Conservation (phyloP, 192 early-diverging fungal species). For the Lobosporangium transversale region DNA sequence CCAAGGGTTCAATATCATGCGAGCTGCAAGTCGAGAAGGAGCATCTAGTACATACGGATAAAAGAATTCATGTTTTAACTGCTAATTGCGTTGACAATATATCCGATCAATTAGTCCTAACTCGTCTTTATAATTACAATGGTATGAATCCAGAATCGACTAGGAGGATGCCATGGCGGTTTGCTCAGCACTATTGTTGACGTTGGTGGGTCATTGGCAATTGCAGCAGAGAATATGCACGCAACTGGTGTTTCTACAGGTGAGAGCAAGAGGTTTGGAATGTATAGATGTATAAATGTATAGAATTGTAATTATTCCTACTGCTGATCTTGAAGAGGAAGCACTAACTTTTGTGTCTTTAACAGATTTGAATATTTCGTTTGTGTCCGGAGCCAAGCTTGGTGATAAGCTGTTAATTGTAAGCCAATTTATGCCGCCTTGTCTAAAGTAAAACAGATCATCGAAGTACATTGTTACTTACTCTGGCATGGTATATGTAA, state of each 20-base stretch:
- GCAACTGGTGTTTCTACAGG: slow-evolving; percentile 66
- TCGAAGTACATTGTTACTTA: too few species aligned
- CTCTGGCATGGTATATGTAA: too few species aligned
- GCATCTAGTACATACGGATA: slow-evolving; percentile 60
- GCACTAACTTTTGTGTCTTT: not conserved
- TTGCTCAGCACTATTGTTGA: slow-evolving; percentile 62
- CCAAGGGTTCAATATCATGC: slow-evolving; percentile 47
- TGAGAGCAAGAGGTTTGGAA: not conserved
- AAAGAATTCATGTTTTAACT: too few species aligned
- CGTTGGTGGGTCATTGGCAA: slow-evolving; percentile 64
- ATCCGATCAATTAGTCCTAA: too few species aligned
- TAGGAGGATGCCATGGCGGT: slow-evolving; percentile 61
- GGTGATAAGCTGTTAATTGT: slow-evolving; percentile 59
- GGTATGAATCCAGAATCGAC: slow-evolving; percentile 54
- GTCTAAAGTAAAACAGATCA: too few species aligned
- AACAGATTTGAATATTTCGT: slow-evolving; percentile 63
- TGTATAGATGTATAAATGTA: not conserved
- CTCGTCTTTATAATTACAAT: too few species aligned
- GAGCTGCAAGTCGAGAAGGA: slow-evolving; percentile 58
- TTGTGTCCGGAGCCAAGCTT: slow-evolving; percentile 57
- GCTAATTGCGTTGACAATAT: too few species aligned
- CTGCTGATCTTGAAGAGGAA: not conserved
- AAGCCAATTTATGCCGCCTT: too few species aligned
- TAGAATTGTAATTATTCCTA: not conserved
- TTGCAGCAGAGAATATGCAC: slow-evolving; percentile 59